phyloP scores from a whole-genome alignment of 139 green algal genomes.

The Asterochloris erici region DNA sequence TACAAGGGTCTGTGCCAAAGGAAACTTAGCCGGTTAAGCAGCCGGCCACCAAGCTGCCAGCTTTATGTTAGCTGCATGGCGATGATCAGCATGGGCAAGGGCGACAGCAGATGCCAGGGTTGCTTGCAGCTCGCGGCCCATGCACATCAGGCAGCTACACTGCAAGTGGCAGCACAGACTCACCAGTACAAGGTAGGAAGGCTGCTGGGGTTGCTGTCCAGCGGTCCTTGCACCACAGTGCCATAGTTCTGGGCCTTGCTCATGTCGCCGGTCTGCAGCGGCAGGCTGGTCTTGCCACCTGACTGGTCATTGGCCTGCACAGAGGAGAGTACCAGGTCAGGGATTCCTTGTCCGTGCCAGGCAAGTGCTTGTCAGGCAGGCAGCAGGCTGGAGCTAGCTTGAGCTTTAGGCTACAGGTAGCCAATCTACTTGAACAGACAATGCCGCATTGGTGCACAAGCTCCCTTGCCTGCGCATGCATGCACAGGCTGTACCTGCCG shows the following conservation, averaged over 20 bases:
- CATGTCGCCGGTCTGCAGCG: neutral
- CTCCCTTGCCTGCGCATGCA: neutral
- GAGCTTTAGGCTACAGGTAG: neutral
- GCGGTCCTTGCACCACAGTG: constrained; percentile 28
- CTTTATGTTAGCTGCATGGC: neutral
- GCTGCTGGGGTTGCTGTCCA: neutral
- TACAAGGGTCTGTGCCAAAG: neutral
- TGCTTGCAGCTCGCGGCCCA: neutral
- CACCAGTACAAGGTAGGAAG: constrained; percentile 35
- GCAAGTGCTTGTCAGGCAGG: neutral
- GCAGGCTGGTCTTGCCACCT: constrained; percentile 8
- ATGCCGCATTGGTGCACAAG: neutral
- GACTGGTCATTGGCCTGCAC: neutral
- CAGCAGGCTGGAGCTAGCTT: neutral
- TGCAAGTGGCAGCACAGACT: neutral
- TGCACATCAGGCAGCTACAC: neutral
- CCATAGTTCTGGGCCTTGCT: constrained; percentile 32
- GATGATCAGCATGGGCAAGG: neutral
- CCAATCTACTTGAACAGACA: neutral
- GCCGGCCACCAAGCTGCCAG: neutral
- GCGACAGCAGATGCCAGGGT: neutral
- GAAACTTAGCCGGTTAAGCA: neutral
- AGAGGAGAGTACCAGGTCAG: neutral
- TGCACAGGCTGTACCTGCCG: neutral
- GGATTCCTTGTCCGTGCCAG: neutral